Conservation (phyloP, 345 rosid genomes). For the Raphanus raphanistrum region DNA sequence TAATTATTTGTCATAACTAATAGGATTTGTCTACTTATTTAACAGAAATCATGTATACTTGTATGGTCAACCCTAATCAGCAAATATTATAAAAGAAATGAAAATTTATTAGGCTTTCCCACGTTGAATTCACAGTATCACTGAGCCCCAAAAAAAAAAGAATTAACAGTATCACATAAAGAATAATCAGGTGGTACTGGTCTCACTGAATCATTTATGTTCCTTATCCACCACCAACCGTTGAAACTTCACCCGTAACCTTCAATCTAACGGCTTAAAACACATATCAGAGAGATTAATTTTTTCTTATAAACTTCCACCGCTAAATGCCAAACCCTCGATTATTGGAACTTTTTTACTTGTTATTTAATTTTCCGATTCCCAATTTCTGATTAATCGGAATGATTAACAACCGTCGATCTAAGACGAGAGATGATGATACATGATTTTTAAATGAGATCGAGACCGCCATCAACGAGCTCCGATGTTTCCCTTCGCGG, state of each 20-base stretch:
- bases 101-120: background rate
- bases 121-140: background rate
- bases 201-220: background rate
- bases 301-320: background rate
- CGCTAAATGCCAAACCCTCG: slow-evolving; percentile 25
- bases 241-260: background rate
- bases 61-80: too few relatives aligned
- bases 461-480: slow-evolving; percentile 38
- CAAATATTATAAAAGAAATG: background rate
- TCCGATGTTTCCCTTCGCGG: slow-evolving; percentile 11
- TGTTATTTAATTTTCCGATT: background rate
- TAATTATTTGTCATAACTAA: too few relatives aligned
- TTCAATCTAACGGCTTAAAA: slow-evolving; percentile 30
- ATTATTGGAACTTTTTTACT: background rate
- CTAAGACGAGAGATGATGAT: slow-evolving; percentile 6
- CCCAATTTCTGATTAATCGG: slow-evolving; percentile 10
- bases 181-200: background rate
- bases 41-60: too few relatives aligned
- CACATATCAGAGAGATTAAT: background rate
- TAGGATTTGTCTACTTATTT: too few relatives aligned
- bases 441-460: slow-evolving; percentile 29
- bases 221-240: background rate
- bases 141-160: too few relatives aligned
- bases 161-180: background rate
- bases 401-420: slow-evolving; percentile 34